Conservation (phyloP, 768 basidiomycete genomes). For the Termitomyces sp. region DNA sequence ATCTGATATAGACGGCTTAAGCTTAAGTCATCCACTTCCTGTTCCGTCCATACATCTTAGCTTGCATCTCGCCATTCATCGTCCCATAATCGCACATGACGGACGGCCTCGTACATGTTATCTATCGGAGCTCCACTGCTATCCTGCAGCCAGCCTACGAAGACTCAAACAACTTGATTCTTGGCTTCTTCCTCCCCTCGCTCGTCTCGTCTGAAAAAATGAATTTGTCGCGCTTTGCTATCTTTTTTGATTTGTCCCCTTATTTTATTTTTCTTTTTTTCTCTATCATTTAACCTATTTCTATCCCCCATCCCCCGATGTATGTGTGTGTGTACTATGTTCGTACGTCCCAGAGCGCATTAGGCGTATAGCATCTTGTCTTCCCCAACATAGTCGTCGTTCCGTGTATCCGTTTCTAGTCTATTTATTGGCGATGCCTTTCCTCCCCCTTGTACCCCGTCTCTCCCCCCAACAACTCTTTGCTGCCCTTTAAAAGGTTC, state of each 20-base stretch:
- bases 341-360: slow-evolving; percentile 8
- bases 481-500: slow-evolving; percentile 1
- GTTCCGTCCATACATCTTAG: slow-evolving; percentile 6
- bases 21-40: not conserved
- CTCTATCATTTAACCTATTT: slow-evolving; percentile 12
- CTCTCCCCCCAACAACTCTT: not conserved
- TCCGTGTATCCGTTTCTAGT: slow-evolving; percentile 9
- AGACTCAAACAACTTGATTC: not conserved
- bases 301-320: not conserved
- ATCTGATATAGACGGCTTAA: slow-evolving; percentile 3
- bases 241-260: slow-evolving; percentile 14
- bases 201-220: slow-evolving; percentile 13
- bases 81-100: slow-evolving; percentile 7
- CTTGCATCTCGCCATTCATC: slow-evolving; percentile 7
- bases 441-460: not conserved
- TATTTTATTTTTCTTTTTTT: slow-evolving; percentile 10
- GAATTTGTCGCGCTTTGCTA: slow-evolving; percentile 18
- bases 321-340: slow-evolving; percentile 9
- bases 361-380: slow-evolving; percentile 11
- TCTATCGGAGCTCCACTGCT: slow-evolving; percentile 2
- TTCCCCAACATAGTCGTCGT: slow-evolving; percentile 6
- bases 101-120: slow-evolving; percentile 10
- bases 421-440: slow-evolving; percentile 8
- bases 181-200: slow-evolving; percentile 4
- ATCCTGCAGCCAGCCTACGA: not conserved